phyloP scores from a whole-genome alignment of 2,329 filamentous ascomycete genomes.

The Metarhizium album region DNA sequence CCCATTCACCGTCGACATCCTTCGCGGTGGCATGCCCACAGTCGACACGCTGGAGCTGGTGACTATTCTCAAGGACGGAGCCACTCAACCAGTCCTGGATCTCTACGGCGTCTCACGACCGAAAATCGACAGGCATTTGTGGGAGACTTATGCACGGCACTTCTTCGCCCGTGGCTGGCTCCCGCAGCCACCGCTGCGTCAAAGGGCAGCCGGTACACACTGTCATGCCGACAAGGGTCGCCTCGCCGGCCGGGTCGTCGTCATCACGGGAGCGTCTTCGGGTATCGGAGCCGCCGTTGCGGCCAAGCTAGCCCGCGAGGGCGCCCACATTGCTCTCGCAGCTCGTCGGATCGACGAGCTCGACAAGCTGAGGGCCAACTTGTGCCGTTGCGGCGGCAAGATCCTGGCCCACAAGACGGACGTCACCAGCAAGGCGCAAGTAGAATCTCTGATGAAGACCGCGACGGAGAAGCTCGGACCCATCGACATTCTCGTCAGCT shows the following conservation, averaged over 20 bases:
- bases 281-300: conserved; percentile 71
- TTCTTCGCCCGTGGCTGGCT: conserved; percentile 76
- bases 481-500: conserved; percentile 68
- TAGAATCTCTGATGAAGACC: conserved; percentile 52
- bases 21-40: conserved; percentile 70
- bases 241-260: conserved; percentile 57
- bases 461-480: conserved; percentile 54
- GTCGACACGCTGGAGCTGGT: conserved; percentile 60
- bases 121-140: conserved; percentile 57
- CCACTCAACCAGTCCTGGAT: conserved; percentile 49
- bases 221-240: conserved; percentile 35
- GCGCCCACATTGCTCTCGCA: conserved; percentile 60
- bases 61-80: conserved; percentile 61
- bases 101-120: conserved; percentile 48
- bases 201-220: conserved; percentile 17
- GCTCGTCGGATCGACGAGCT: conserved; percentile 61
- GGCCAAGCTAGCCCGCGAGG: conserved; percentile 55
- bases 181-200: conserved; percentile 45
- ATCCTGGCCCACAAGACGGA: conserved; percentile 61
- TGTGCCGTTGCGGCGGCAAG: conserved; percentile 48
- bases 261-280: conserved; percentile 70
- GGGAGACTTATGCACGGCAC: conserved; percentile 69
- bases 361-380: conserved; percentile 52
- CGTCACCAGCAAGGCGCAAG: conserved; percentile 55
- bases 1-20: conserved; percentile 67